Base-by-base conservation (phyloP, 768 basidiomycete genomes). In the Pulveroboletus sp. region DNA sequence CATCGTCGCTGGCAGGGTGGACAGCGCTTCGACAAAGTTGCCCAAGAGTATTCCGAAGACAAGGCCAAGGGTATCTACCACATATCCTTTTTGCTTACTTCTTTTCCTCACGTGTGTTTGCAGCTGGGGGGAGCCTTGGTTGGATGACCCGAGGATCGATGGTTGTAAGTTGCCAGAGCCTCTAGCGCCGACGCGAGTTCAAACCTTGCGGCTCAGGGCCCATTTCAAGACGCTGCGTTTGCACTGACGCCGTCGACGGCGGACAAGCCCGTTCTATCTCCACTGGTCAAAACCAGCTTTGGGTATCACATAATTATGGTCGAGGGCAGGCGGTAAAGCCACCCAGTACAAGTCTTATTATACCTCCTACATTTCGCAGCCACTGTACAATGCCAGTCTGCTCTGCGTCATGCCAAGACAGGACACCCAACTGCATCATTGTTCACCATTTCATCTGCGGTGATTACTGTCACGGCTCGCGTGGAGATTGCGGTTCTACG, bases 291-390 rank as follows among this genome's bases (percentile, higher is more conserved):
- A 69, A 93, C 90, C 6, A 80, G 77, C 52, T 84, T 84, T 60
- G 90, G 90, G 13, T 93, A 92, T 67, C 90, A 93, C 63, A 84
- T 93, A 59, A 91, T 93, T 65, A 89, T 93, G 87, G 90, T 91
- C 7, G 90, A 93, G 70, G 90, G 88, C 16, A 79, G 90, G 32
- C 80, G 87, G 31, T 82, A 60, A 55, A 20, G 39, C 43, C 45
- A 34, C 51, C 43, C 36, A 56, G 47, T 63, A 63, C 47, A 58
- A 47, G 45, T 47, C 49, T 40, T 47, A 52, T 52, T 57, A 63
- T 53, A 55, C 51, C 14, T 47, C 32, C 53, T 49, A 49, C 34
- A 24, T 40, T 25, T 40, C 20, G 13, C 42, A 49, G 16, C 17
- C 35, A 36, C 40, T 38, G 25, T 37, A 21, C 36, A 37, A n/a